Evolutionary conservation across 2,329 filamentous ascomycete genomes (phyloP), one percentile per base, ranked within the genome.

Genomic region (Thermothelomyces thermophilus): DNA sequence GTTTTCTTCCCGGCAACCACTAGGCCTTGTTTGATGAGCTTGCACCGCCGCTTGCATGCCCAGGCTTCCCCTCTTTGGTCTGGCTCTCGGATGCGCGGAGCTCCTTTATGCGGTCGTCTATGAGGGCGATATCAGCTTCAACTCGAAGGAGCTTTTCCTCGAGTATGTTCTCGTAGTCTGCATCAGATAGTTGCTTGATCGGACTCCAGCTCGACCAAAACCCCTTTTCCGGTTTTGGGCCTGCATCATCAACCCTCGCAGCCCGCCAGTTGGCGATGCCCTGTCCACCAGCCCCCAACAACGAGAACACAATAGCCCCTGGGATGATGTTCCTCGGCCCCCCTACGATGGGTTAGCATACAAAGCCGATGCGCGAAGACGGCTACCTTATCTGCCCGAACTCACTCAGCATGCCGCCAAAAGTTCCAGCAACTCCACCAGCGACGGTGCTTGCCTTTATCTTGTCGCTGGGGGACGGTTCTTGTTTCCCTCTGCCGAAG

Each of bases 61-160:
- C 39, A 6, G 17, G 3, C 6, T n/a, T 10, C 10, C 26, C 42
- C 7, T 41, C 42, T 14, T 41, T 30, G 17, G 46, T 16, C 31
- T 46, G 34, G 52, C 58, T 50, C 60, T 66, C n/a, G 14, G 46
- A 48, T 17, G 52, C 54, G 31, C 49, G 55, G 11, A 72, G 55
- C 26, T 64, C 63, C 2, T 66, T 77, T 56, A 93, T 86, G 62
- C 78, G 82, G 42, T 93, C 87, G 60, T 93, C 86, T n/a, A 91
- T 70, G 16, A 93, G 64, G 1, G 87, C 80, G 61, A 93, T 86
- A 58, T 91, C 85, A 3, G 82, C 86, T 57, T 93, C 82, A 4
- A 91, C 68, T 51, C 73, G 75, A 30, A 91, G 68, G 16, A 90
- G 65, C 67, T 83, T 88, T 62, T 90, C 85, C 55, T 78, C 72